Conservation (phyloP, 208 protist species). For the Angomonas deanei region DNA sequence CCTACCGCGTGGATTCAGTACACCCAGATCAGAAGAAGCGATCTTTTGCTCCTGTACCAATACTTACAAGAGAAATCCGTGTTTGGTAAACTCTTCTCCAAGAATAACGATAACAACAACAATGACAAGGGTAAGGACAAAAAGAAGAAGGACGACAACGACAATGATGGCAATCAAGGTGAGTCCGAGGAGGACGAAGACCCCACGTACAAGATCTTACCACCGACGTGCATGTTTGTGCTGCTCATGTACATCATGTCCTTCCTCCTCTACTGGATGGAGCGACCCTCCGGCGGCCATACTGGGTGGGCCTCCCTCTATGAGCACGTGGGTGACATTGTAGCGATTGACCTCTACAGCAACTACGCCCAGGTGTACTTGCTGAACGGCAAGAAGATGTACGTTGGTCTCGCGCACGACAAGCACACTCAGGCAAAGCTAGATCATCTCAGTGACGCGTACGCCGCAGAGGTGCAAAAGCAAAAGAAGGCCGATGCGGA, state of each 20-base stretch:
- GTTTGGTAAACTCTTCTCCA: no score
- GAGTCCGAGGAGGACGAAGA: constrained; percentile 27
- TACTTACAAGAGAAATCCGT: no score
- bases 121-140: constrained; percentile 9
- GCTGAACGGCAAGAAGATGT: constrained; percentile 33
- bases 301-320: constrained; percentile 45
- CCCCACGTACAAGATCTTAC: constrained; percentile 47
- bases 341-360: constrained; percentile 39
- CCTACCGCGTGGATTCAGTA: not conserved
- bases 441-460: constrained; percentile 26
- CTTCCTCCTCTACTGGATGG: constrained; percentile 37
- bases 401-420: constrained; percentile 49
- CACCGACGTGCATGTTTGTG: constrained; percentile 52
- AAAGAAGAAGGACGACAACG: constrained; percentile 8
- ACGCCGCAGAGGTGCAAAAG: constrained; percentile 8
- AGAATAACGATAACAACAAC: constrained; percentile 1
- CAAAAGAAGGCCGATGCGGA: constrained; percentile 26
- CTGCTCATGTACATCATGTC: constrained; percentile 40
- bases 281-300: constrained; percentile 32
- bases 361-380: constrained; percentile 58
- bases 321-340: constrained; percentile 30
- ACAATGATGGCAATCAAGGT: not conserved
- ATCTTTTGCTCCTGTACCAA: no score
- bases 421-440: constrained; percentile 56
- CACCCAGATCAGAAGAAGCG: no score